These are phyloP conservation scores for Phytophthora fragariae DNA, from an alignment of 352 stramenopile species.

Conservation along the genomic window DNA sequence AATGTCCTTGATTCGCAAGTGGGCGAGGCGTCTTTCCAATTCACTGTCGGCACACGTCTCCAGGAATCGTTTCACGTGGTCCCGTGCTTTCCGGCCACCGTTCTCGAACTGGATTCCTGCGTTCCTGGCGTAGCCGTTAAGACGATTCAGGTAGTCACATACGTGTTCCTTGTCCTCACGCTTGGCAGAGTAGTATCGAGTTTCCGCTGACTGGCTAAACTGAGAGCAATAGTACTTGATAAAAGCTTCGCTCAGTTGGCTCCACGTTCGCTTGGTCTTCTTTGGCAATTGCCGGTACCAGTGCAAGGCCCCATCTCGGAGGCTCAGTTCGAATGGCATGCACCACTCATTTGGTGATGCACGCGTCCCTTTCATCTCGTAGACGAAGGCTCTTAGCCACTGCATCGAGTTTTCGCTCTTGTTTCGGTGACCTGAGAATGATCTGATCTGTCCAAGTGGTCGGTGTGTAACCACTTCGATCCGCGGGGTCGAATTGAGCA, in stretches of 20 bases:
- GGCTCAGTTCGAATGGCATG: constrained; percentile 2
- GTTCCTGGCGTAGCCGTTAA: constrained; percentile 1
- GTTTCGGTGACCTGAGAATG: no score
- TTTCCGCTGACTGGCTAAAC: no score
- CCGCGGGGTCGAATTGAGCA: no score
- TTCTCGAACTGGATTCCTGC: background rate
- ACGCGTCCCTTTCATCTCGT: constrained; percentile 14
- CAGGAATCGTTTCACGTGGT: background rate
- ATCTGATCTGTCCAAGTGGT: no score
- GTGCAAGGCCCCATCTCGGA: constrained; percentile 1
- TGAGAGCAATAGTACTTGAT: no score
- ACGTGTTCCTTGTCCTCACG: no score
- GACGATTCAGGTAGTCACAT: no score
- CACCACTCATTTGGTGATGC: constrained; percentile 1
- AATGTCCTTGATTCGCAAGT: no score
- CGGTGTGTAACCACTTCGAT: no score
- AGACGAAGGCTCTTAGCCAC: constrained; percentile 10
- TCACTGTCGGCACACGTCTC: no score
- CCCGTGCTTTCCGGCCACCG: background rate
- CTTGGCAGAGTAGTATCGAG: no score
- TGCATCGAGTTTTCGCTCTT: constrained; percentile 15
- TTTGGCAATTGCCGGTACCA: constrained; percentile 12
- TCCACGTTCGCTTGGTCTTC: background rate
- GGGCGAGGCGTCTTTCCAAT: no score
- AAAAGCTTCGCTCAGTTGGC: constrained; percentile 1